Conservation (phyloP, 805 yeast genomes). For the Spathaspora sp. region DNA sequence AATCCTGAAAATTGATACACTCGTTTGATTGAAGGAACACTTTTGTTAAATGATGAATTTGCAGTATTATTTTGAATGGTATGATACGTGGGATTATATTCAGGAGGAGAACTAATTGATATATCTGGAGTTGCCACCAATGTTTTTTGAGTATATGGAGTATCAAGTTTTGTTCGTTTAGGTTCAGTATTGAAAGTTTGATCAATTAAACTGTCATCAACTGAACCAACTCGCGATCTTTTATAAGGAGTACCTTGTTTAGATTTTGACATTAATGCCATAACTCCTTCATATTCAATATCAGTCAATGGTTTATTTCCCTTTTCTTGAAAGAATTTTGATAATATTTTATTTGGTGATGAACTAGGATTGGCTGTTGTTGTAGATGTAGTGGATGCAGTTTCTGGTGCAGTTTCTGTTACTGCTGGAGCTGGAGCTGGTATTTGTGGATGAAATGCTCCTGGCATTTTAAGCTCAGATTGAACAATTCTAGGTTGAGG, state of each 20-base stretch:
- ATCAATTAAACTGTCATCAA: background rate
- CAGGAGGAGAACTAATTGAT: constrained; percentile 30
- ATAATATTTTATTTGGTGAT: constrained; percentile 52
- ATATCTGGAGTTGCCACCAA: constrained; percentile 10
- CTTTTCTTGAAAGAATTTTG: constrained; percentile 66
- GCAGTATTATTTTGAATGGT: constrained; percentile 19
- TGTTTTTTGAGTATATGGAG: constrained; percentile 25
- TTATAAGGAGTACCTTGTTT: constrained; percentile 3
- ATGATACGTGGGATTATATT: constrained; percentile 36
- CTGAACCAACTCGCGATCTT: background rate
- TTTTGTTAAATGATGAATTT: constrained; percentile 12
- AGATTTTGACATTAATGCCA: constrained; percentile 45
- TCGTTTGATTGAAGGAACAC: constrained; percentile 33
- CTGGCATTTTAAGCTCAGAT: background rate
- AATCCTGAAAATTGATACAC: constrained; percentile 44
- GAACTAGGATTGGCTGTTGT: background rate
- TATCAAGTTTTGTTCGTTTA: constrained; percentile 2
- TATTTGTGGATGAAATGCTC: background rate
- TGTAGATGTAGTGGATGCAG: background rate
- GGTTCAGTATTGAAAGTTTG: background rate
- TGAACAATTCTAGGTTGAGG: constrained; percentile 6
- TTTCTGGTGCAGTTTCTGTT: background rate
- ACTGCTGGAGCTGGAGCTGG: background rate
- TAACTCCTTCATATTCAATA: constrained; percentile 78
- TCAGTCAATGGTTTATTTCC: constrained; percentile 74